A percentile compares a stretch with the other conserved stretches of the same genome.
These are phyloP conservation scores for Limnanthes douglasii DNA, from an alignment of 345 rosid genomes.

Conservation along the genomic window DNA sequence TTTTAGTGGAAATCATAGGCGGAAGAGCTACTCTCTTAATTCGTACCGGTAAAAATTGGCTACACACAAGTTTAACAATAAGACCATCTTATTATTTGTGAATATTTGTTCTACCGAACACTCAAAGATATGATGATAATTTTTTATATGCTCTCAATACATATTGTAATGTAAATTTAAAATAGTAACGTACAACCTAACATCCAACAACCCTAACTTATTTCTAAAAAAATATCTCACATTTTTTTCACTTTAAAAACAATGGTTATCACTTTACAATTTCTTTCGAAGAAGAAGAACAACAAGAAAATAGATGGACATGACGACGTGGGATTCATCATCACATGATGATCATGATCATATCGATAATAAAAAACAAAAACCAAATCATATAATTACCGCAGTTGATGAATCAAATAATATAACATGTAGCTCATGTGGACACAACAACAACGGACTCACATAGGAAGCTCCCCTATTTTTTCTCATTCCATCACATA, in stretches of 20 bases:
- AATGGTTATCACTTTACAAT: constrained; percentile 1
- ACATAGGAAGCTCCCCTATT: too few relatives aligned
- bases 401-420: constrained; percentile 8
- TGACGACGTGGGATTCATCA: constrained; percentile 56
- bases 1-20: too few relatives aligned
- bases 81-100: too few relatives aligned
- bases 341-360: constrained; percentile 19
- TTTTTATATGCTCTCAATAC: too few relatives aligned
- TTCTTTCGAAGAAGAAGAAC: constrained; percentile 9
- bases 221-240: constrained; percentile 9
- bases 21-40: too few relatives aligned
- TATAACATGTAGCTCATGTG: constrained; percentile 63
- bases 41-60: too few relatives aligned
- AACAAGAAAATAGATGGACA: constrained; percentile 29
- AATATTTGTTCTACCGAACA: too few relatives aligned
- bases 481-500: too few relatives aligned
- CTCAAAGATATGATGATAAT: too few relatives aligned
- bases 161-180: constrained; percentile 11
- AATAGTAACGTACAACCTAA: constrained; percentile 37
- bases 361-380: constrained; percentile 9
- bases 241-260: constrained; percentile 7
- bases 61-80: too few relatives aligned
- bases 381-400: constrained; percentile 12
- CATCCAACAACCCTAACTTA: constrained; percentile 35
- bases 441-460: constrained; percentile 38